These are phyloP conservation scores for Agrocybe pediades DNA, from an alignment of 768 basidiomycete genomes.

Conservation along the genomic window DNA sequence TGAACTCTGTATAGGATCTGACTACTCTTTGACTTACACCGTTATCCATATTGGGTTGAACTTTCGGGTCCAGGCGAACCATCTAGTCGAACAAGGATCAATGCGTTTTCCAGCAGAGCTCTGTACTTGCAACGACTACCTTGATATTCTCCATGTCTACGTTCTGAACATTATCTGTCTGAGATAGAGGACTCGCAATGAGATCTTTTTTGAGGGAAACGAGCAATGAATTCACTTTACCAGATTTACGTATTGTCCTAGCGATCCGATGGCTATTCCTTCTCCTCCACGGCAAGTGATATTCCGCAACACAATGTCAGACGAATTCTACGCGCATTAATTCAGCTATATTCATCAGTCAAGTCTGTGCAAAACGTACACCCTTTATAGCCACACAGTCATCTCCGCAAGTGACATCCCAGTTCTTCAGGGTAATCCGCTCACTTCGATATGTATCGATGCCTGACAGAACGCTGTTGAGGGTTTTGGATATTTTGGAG, in stretches of 20 bases:
- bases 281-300: slow-evolving; percentile 61
- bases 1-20: background rate
- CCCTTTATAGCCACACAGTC: slow-evolving; percentile 69
- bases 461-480: slow-evolving; percentile 28
- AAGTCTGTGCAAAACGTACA: slow-evolving; percentile 30
- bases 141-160: slow-evolving; percentile 49
- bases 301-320: slow-evolving; percentile 49
- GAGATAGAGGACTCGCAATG: background rate
- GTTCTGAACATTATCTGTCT: slow-evolving; percentile 58
- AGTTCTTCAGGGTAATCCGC: slow-evolving; percentile 48
- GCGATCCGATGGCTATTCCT: slow-evolving; percentile 60
- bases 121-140: no score
- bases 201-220: no score
- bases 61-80: slow-evolving; percentile 1
- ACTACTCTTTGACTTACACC: background rate
- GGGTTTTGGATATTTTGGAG: no score
- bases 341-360: background rate
- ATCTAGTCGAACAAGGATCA: background rate
- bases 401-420: slow-evolving; percentile 65
- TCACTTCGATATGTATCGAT: slow-evolving; percentile 59
- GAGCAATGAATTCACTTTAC: no score
- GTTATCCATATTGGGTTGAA: slow-evolving; percentile 6
- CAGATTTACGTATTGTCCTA: slow-evolving; percentile 57
- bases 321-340: slow-evolving; percentile 45
- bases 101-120: no score